phyloP scores from a whole-genome alignment of 306 rosid species.

The Canavalia ensiformis region DNA sequence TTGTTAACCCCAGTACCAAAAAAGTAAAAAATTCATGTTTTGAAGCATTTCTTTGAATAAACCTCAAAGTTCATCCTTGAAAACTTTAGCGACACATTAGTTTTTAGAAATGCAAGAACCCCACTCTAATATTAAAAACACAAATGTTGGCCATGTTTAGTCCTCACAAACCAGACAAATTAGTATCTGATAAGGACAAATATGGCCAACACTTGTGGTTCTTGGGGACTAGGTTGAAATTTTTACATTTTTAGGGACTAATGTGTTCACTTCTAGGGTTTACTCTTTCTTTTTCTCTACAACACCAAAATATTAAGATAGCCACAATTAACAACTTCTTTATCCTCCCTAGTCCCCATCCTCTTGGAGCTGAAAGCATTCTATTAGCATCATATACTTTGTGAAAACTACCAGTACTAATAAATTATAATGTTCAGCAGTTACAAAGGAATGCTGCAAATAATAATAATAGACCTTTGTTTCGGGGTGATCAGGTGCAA shows the following conservation, averaged over 20 bases:
- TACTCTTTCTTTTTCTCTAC: neutral
- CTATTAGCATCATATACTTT: slow-evolving; percentile 23
- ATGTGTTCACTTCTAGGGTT: neutral
- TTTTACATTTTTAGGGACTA: neutral
- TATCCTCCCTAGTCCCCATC: neutral
- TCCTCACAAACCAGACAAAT: neutral
- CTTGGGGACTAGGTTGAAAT: neutral
- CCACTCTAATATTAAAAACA: neutral
- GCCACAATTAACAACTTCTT: neutral
- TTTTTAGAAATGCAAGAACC: slow-evolving; percentile 19
- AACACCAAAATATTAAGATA: slow-evolving; percentile 15
- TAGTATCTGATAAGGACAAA: neutral
- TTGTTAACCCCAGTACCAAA: slow-evolving; percentile 16
- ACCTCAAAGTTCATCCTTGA: neutral
- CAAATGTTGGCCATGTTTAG: neutral
- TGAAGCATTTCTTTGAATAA: neutral
- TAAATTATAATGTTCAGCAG: slow-evolving; percentile 15
- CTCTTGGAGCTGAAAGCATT: slow-evolving; percentile 4
- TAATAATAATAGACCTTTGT: slow-evolving; percentile 68
- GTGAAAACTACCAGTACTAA: neutral
- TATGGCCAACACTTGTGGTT: neutral
- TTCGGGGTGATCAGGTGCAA: slow-evolving; percentile 99
- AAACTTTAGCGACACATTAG: neutral
- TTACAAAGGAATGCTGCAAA: slow-evolving; percentile 10
- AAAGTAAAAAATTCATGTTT: neutral